phyloP scores from a whole-genome alignment of 805 yeast species.

The Kodamaea laetipori region DNA sequence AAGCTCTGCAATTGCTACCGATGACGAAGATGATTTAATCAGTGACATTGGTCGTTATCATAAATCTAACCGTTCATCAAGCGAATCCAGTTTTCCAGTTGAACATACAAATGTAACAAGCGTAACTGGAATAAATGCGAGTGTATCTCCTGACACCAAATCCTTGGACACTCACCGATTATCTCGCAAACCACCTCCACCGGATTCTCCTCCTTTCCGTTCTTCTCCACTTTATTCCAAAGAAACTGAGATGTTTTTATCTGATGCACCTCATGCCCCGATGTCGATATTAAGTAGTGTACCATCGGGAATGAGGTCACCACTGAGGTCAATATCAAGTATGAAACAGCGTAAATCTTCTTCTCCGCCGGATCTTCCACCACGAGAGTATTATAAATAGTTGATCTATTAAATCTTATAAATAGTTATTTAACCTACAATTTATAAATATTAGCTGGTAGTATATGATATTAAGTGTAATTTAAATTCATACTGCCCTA shows the following conservation, averaged over 20 bases:
- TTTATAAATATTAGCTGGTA: too few species aligned
- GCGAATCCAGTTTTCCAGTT: slow-evolving; percentile 1
- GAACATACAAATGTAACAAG: neutral
- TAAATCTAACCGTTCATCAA: neutral
- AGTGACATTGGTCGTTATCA: neutral
- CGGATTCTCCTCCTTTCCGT: slow-evolving; percentile 1
- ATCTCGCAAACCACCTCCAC: slow-evolving; percentile 14
- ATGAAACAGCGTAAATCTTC: neutral
- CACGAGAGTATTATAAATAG: neutral
- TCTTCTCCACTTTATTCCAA: neutral
- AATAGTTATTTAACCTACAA: neutral
- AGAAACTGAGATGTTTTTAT: neutral
- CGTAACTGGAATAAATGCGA: slow-evolving; percentile 8
- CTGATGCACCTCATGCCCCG: neutral
- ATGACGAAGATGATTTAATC: neutral
- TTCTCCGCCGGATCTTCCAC: slow-evolving; percentile 2
- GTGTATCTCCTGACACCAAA: slow-evolving; percentile 8
- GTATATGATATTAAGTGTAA: too few species aligned
- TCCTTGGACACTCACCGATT: slow-evolving; percentile 10
- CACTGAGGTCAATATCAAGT: neutral
- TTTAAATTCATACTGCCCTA: too few species aligned
- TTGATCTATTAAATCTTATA: neutral
- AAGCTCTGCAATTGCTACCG: neutral
- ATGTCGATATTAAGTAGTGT: neutral
- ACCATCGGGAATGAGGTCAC: neutral